Evolutionary conservation across 805 yeast species (phyloP), one percentile per base, ranked within the genome.

Genomic region (Cyberlindnera mycetangii): DNA sequence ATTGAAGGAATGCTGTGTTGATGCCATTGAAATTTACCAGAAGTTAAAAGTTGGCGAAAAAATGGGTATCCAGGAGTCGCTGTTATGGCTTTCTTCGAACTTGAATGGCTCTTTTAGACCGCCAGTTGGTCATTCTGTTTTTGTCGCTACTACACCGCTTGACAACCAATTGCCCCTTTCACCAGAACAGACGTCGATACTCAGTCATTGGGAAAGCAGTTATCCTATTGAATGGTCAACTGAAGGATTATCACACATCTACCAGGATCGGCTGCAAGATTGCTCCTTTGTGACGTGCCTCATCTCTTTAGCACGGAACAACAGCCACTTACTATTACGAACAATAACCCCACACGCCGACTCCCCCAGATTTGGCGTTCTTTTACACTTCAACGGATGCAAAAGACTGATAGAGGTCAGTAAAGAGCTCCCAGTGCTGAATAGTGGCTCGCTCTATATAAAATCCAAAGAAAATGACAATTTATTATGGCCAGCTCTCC

Each of bases 281-380:
- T 88, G 95, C 62, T 85, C 95, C 0, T 78, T 87, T 57, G 86
- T 87, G 3, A 79, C 89, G 2, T 70, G 90, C 0, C 55, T 86
- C 14, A 65, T 85, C 14, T 76, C 87, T 1, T 62, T 81, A 1
- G 57, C 68, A 0, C 60, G 62, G 16, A 56, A 56, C 18, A 50
- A 55, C 28, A 32, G 47, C 9, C 14, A 38, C 1, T 3, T 27
- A 4, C 21, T 56, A 7, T 32, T 49, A 3, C 10, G 34, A 4
- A 33, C 32, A 12, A 42, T 59, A 3, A 15, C 39, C 5, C 61
- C 60, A 9, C 55, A 53, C 24, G 2, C 48, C 15, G 60, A 7
- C 17, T 12, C 18, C 4, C 17, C 59, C n/a, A 58, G 60, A 30
- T 76, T 67, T 55, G 64, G 62, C 1, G 72, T 79, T 2, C 56